Evolutionary conservation across 1,284 basidiomycete genomes (phyloP).

Genomic region (Earliella scabrosa): DNA sequence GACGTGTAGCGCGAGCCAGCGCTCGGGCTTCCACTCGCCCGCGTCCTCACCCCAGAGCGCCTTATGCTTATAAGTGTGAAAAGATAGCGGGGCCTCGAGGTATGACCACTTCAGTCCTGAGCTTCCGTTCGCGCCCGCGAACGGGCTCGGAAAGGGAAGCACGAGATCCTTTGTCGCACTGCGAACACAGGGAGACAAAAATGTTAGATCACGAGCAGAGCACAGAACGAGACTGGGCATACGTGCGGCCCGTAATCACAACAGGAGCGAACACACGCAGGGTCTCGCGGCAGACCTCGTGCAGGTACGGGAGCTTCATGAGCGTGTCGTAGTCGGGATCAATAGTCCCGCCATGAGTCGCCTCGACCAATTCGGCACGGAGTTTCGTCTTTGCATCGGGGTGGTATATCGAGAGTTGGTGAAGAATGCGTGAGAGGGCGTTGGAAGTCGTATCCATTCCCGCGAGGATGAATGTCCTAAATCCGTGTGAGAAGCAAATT

Average conservation of each 20-base stretch:
- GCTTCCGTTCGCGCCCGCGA: conserved; percentile 12
- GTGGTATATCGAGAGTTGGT: not conserved
- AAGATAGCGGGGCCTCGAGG: conserved; percentile 17
- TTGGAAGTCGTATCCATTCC: conserved; percentile 4
- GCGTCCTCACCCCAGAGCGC: conserved; percentile 28
- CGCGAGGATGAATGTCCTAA: not conserved
- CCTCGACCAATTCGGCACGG: not conserved
- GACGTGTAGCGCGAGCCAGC: conserved; percentile 24
- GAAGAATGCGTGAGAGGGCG: conserved; percentile 1
- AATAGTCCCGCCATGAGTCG: not conserved
- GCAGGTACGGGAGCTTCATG: conserved; percentile 15
- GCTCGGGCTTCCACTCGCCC: conserved; percentile 28
- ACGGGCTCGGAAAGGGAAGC: conserved; percentile 18
- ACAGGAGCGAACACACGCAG: conserved; percentile 1
- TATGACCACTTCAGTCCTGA: conserved; percentile 20
- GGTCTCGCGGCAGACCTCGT: conserved; percentile 2
- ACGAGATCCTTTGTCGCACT: conserved; percentile 14
- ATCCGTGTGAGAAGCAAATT: not conserved
- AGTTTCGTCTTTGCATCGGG: not conserved
- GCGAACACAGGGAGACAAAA: not conserved
- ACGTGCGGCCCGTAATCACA: not conserved
- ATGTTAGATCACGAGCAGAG: not conserved
- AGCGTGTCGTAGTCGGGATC: conserved; percentile 15
- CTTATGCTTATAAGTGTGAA: conserved; percentile 18
- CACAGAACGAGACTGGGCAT: not conserved